A percentile compares a stretch with the other conserved stretches of the same genome.
Evolutionary conservation across 2,329 filamentous ascomycete genomes (phyloP).

Genomic region (Trichothecium sympodiale): DNA sequence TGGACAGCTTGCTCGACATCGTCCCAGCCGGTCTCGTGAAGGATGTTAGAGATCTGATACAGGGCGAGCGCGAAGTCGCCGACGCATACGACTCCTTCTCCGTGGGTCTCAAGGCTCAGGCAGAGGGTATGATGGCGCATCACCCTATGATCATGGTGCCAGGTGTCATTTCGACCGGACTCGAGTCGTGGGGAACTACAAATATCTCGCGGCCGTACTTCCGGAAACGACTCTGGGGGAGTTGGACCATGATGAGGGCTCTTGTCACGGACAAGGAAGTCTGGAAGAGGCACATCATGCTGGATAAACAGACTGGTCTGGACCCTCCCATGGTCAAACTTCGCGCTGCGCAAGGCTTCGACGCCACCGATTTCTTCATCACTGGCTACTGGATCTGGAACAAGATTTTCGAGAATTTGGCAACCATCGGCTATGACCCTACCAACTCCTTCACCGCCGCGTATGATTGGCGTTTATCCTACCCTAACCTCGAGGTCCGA

Average conservation of each 20-base stretch:
- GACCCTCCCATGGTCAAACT: slow-evolving; percentile 87
- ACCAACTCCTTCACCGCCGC: slow-evolving; percentile 59
- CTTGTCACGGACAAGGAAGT: slow-evolving; percentile 83
- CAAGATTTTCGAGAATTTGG: slow-evolving; percentile 94
- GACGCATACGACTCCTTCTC: slow-evolving; percentile 91
- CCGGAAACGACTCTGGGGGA: slow-evolving; percentile 88
- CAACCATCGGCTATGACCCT: slow-evolving; percentile 91
- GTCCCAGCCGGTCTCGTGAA: slow-evolving; percentile 76
- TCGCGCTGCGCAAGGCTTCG: slow-evolving; percentile 88
- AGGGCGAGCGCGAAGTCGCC: slow-evolving; percentile 70
- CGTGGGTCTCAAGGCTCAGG: slow-evolving; percentile 71
- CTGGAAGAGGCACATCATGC: slow-evolving; percentile 96
- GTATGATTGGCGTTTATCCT: slow-evolving; percentile 89
- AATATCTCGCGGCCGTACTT: slow-evolving; percentile 83
- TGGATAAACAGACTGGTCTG: slow-evolving; percentile 82
- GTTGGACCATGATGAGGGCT: slow-evolving; percentile 98
- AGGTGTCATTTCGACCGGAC: slow-evolving; percentile 90
- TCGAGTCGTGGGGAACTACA: slow-evolving; percentile 93
- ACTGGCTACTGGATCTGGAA: slow-evolving; percentile 98
- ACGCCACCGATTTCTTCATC: slow-evolving; percentile 92
- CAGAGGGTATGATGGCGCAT: slow-evolving; percentile 69
- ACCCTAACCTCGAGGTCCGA: slow-evolving; percentile 75
- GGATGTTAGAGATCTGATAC: slow-evolving; percentile 78
- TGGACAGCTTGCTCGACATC: slow-evolving; percentile 79
- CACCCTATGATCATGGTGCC: slow-evolving; percentile 96